These are phyloP conservation scores for Mercurialis annua DNA, from an alignment of 345 rosid genomes.

Conservation along the genomic window DNA sequence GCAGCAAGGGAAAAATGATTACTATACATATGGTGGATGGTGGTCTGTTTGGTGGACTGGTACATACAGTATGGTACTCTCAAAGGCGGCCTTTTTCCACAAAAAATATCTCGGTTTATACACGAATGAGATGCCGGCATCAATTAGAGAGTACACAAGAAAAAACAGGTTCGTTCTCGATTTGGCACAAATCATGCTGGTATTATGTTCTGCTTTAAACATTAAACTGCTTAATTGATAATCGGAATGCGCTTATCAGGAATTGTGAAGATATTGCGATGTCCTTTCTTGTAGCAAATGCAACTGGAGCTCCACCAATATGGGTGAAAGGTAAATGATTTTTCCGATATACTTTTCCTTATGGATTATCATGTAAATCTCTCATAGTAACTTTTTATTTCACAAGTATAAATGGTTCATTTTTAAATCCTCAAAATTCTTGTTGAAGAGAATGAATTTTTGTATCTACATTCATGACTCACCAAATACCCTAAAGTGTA, in stretches of 20 bases:
- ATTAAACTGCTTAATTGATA: slow-evolving; percentile 15
- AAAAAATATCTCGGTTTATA: slow-evolving; percentile 78
- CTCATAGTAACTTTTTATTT: not conserved
- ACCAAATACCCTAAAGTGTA: too few species aligned
- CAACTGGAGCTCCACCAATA: slow-evolving; percentile 79
- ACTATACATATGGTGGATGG: slow-evolving; percentile 82
- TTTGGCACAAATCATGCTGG: not conserved
- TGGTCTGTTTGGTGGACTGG: slow-evolving; percentile 99
- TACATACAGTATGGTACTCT: slow-evolving; percentile 88
- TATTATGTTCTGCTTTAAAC: not conserved
- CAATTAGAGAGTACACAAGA: slow-evolving; percentile 60
- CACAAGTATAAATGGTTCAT: not conserved
- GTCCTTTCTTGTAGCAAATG: slow-evolving; percentile 97
- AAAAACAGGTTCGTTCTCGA: slow-evolving; percentile 62
- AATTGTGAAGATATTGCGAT: slow-evolving; percentile 99
- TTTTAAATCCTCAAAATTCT: not conserved
- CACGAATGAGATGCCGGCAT: slow-evolving; percentile 81
- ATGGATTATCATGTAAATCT: not conserved
- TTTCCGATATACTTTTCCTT: not conserved
- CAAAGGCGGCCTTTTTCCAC: slow-evolving; percentile 97
- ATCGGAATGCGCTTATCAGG: slow-evolving; percentile 40
- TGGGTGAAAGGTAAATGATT: slow-evolving; percentile 80
- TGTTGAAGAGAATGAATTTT: not conserved
- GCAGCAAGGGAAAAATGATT: slow-evolving; percentile 53
- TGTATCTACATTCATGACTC: too few species aligned